Conservation (phyloP, 2,329 filamentous ascomycete genomes). For the Herpotrichia juniperi region DNA sequence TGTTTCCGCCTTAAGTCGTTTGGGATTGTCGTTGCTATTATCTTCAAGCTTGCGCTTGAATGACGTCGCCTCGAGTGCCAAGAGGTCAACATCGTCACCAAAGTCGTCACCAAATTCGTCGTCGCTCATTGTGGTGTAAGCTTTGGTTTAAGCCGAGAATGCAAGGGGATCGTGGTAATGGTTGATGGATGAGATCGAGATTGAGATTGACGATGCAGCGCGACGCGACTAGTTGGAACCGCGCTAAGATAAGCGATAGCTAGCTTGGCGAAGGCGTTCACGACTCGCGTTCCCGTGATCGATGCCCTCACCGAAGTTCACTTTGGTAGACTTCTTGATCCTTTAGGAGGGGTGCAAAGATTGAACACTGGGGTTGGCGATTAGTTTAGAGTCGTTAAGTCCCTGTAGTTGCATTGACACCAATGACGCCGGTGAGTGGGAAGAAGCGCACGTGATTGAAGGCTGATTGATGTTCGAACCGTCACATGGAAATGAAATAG, state of each 20-base stretch:
- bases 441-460: too few relatives aligned
- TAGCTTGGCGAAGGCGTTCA: not conserved
- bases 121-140: not conserved
- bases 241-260: constrained; percentile 1
- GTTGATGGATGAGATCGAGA: not conserved
- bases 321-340: too few relatives aligned
- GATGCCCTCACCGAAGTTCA: not conserved
- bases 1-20: not conserved
- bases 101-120: constrained; percentile 1
- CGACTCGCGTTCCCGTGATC: not conserved
- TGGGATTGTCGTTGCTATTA: not conserved
- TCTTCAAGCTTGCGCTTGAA: not conserved
- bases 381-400: too few relatives aligned
- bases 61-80: not conserved
- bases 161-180: too few relatives aligned
- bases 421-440: too few relatives aligned
- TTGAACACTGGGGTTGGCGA: too few relatives aligned
- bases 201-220: not conserved
- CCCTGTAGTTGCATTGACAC: too few relatives aligned
- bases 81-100: not conserved
- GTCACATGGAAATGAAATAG: too few relatives aligned
- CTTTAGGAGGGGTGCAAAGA: too few relatives aligned
- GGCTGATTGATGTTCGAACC: too few relatives aligned
- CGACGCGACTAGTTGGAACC: not conserved
- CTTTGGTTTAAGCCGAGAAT: too few relatives aligned